Conservation (phyloP, 495 filamentous ascomycete genomes). For the Penicillium arizonense region DNA sequence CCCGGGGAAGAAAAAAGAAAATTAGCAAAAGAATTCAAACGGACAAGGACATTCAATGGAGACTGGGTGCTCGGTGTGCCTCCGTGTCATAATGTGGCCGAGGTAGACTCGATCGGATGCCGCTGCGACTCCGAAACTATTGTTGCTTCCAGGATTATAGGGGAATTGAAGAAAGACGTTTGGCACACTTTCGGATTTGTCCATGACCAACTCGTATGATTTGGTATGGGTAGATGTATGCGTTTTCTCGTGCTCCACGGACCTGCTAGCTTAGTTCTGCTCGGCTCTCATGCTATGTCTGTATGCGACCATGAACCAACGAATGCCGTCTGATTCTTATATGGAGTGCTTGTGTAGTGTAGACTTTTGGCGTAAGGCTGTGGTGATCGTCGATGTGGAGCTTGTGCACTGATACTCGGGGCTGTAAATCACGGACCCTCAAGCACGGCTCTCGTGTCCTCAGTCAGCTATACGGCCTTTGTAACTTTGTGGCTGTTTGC, state of each 20-base stretch:
- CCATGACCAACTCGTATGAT: slow-evolving; percentile 6
- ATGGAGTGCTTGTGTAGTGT: slow-evolving; percentile 6
- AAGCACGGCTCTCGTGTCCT: too few species aligned
- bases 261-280: slow-evolving; percentile 21
- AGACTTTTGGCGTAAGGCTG: background rate
- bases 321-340: slow-evolving; percentile 23
- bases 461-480: too few species aligned
- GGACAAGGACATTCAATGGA: slow-evolving; percentile 49
- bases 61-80: slow-evolving; percentile 44
- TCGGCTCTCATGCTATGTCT: slow-evolving; percentile 33
- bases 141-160: slow-evolving; percentile 30
- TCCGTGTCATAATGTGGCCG: slow-evolving; percentile 26
- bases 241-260: slow-evolving; percentile 8
- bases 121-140: slow-evolving; percentile 40
- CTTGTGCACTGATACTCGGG: background rate
- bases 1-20: slow-evolving; percentile 40
- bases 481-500: too few species aligned
- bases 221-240: slow-evolving; percentile 22
- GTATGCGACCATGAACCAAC: slow-evolving; percentile 41
- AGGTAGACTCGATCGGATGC: slow-evolving; percentile 38
- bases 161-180: slow-evolving; percentile 32
- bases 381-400: background rate
- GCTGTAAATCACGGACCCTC: background rate
- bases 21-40: slow-evolving; percentile 56
- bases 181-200: slow-evolving; percentile 23